Percentiles rank a stretch among this genome's conserved stretches.
Evolutionary conservation across 1,284 basidiomycete genomes (phyloP).

Genomic region (Puccinia triticina): DNA sequence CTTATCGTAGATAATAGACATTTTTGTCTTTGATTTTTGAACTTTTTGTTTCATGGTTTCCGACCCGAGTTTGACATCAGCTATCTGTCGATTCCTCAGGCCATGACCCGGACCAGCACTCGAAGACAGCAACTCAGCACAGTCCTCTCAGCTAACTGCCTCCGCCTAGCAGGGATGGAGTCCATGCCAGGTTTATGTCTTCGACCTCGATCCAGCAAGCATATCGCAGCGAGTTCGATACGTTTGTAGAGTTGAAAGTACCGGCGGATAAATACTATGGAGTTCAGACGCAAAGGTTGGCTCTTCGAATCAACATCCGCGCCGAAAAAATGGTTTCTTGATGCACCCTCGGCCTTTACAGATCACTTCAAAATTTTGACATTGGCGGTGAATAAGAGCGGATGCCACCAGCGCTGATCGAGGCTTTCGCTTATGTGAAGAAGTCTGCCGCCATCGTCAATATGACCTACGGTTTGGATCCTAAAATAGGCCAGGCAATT

Average conservation of each 20-base stretch:
- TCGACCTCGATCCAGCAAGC: not conserved
- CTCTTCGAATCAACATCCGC: constrained; percentile 18
- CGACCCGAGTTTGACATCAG: too few species aligned
- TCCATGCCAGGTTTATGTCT: not conserved
- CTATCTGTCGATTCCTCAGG: too few species aligned
- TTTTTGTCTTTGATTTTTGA: too few species aligned
- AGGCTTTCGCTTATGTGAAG: constrained; percentile 96
- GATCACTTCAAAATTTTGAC: constrained; percentile 96
- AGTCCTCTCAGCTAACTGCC: too few species aligned
- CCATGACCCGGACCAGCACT: too few species aligned
- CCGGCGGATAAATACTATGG: constrained; percentile 97
- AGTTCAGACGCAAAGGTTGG: constrained; percentile 91
- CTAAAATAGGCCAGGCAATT: constrained; percentile 85
- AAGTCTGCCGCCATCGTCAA: constrained; percentile 96
- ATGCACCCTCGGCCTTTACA: constrained; percentile 57
- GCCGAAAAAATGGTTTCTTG: too few species aligned
- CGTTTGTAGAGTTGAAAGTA: constrained; percentile 89
- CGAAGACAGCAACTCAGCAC: too few species aligned
- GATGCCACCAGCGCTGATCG: constrained; percentile 89
- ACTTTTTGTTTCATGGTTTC: too few species aligned
- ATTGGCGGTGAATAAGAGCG: constrained; percentile 93
- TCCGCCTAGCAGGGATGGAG: too few species aligned
- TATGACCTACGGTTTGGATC: constrained; percentile 84
- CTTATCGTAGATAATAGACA: too few species aligned
- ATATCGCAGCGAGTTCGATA: constrained; percentile 69